Evolutionary conservation across 2,329 filamentous ascomycete genomes (phyloP), one percentile per base, ranked within the genome.

Genomic region (Ophiostoma himal-ulmi): DNA sequence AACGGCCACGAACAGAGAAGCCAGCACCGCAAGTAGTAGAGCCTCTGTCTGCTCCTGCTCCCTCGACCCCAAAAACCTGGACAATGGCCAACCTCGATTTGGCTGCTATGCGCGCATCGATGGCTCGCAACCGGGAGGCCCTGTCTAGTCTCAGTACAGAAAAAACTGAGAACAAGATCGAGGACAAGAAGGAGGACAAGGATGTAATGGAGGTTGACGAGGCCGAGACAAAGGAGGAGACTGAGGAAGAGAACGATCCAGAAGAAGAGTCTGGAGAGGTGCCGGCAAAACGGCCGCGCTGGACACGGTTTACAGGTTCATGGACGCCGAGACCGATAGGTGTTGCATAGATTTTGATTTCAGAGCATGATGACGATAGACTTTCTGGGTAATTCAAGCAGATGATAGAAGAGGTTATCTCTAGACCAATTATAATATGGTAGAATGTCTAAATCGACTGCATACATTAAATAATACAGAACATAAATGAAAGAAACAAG

Each of bases 281-380:
- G 62, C 71, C 75, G n/a, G 74, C 75, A 14, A 75, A 76, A 62
- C 79, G 80, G 5, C 77, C 77, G 68, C 80, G 80, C 34, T 88
- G 86, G 86, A 79, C 79, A 30, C 78, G 79, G 70, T 85, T 83
- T 73, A 78, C 83, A 67, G 85, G 84, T 8, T 76, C 79, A 2
- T 89, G 86, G 86, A 83, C 82, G 71, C 81, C 86, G 11, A 86
- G 84, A 74, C 86, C 86, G 0, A 88, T 88, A 74, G 86, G 86
- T 5, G 79, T 84, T 34, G 57, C 26, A 62, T 62, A 34, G n/a
- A 26, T 22, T 30, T 30, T 30, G 30, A 11, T 11, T 22, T n/a
- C 1, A 54, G 26, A 13, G 52, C n/a, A 26, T 17, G 4, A 6
- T 48, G 44, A 13, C 22, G 13, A 11, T 8, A 30, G 10, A 10